phyloP scores from a whole-genome alignment of 768 basidiomycete genomes.

The Hygrophorus pudorinus region DNA sequence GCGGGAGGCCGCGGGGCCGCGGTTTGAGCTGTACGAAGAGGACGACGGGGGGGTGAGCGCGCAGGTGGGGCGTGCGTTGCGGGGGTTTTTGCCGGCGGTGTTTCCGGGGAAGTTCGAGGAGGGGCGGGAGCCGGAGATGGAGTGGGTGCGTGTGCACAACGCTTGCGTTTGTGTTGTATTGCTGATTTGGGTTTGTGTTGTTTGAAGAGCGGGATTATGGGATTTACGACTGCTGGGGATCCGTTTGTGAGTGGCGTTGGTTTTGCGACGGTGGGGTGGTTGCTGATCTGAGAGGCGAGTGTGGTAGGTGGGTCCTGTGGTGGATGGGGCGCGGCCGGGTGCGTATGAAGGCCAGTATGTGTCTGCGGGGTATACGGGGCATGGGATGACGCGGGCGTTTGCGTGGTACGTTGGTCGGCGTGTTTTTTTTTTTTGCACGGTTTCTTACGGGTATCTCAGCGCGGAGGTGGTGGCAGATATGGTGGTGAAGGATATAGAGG shows the following conservation, averaged over 20 bases:
- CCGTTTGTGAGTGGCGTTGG: conserved; percentile 47
- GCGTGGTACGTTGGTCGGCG: conserved; percentile 57
- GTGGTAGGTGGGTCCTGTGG: conserved; percentile 54
- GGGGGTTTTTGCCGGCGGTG: conserved; percentile 47
- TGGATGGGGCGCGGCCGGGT: conserved; percentile 19
- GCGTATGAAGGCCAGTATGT: conserved; percentile 54
- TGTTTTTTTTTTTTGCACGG: background rate
- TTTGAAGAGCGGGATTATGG: conserved; percentile 78
- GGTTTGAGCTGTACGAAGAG: conserved; percentile 38
- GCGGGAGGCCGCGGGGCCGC: conserved; percentile 32
- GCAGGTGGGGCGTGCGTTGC: conserved; percentile 36
- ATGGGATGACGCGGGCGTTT: conserved; percentile 73
- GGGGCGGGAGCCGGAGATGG: conserved; percentile 52
- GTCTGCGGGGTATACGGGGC: conserved; percentile 63
- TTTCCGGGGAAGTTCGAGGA: conserved; percentile 46
- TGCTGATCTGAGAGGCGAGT: background rate
- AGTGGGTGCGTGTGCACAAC: conserved; percentile 49
- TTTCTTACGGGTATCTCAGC: background rate
- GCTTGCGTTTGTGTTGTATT: background rate
- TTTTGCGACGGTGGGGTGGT: background rate
- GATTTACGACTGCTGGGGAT: conserved; percentile 47
- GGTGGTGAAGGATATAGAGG: conserved; percentile 6
- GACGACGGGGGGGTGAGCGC: conserved; percentile 51
- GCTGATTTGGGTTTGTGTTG: conserved; percentile 1
- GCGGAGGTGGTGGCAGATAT: conserved; percentile 6